Evolutionary conservation across 2,329 filamentous ascomycete species (phyloP), one percentile per base, ranked within the genome.

Genomic region (Venturia oleaginea): DNA sequence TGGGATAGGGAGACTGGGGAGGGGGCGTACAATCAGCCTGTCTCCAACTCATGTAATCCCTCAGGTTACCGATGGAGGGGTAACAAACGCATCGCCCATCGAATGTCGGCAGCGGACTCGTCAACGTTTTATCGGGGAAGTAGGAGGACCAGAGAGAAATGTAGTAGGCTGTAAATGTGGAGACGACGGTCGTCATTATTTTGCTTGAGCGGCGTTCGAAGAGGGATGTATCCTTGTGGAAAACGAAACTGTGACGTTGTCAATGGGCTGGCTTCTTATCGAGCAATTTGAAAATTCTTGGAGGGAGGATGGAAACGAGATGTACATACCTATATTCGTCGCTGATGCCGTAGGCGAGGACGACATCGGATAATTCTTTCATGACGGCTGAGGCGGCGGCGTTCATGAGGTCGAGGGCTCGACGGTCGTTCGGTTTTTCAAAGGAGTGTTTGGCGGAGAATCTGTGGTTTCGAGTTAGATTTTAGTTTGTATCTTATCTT

Each of bases 21-120:
- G 51, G 38, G 34, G 5, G 76, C 87, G 75, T 74, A 94, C 94
- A 97, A 75, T 99, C 94, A 54, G 90, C 94, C 76, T 99, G 94
- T 70, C 94, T 84, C 94, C 94, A 99, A 73, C 90, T 92, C 82
- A 99, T 86, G 75, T 99, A 99, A 77, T 99, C 94, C 32, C 92
- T 83, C 68, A 99, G 76, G 74, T 96, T 95, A 70, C 84, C 81
- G 7, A 89, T 81, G 64, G 84, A 90, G 0, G 94, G 94, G 76
- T 97, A 99, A 73, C 88, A 86, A 3, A 99, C 92, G 19, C 92
- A 92, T 61, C 94, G 83, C 0, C 92, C 93, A 75, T 99, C 94
- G 72, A 99, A 99, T 6, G 89, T 93, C 0, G 94, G 94, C 15
- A 96, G 78, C 4, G 91, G 90, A 4, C 86, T 78, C 15, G 87